Base-by-base conservation (phyloP, 768 basidiomycete genomes). In the Floccularia luteovirens region DNA sequence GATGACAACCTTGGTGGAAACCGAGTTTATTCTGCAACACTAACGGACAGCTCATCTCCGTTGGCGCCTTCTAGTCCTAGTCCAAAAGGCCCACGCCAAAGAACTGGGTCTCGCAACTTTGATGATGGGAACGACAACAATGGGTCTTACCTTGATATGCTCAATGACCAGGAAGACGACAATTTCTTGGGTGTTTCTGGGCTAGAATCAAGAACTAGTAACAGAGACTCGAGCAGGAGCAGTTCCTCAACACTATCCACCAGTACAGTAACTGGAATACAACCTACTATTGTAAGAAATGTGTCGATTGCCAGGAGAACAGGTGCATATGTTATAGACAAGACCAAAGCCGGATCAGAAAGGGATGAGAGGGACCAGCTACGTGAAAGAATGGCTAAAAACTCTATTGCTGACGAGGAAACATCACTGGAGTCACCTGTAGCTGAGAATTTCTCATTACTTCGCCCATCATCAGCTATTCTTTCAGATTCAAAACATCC, bases 311-410 rank as follows among this genome's bases (percentile, higher is more conserved):
- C 68, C 19, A 61, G 72, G 41, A 61, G 71, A 37, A 67, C 74
- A 10, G 63, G 71, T 7, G 76, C 77, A n/a, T 73, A 70, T 31
- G 64, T 77, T 13, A 54, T 77, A 27, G 61, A 65, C 40, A 51
- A 52, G 36, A 43, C 47, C 10, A 52, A 47, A 16, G 42, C 42
- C 30, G 46, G 7, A 14, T 11, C 21, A 10, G n/a, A n/a, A n/a
- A n/a, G n/a, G n/a, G 31, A 24, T 5, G 14, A 24, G 22, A n/a
- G n/a, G 23, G 38, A 23, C 20, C 2, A 12, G 22, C 13, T 17
- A 10, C 19, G 19, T 10, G 20, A 21, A 6, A 32, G 39, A 22
- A 23, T 13, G 10, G 21, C 31, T 14, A 8, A 24, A 33, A 7
- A 13, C n/a, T 21, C 14, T 8, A 34, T 17, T 2, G 24, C 21